phyloP scores from a whole-genome alignment of 805 yeast genomes.

The Kazachstania taianensis region DNA sequence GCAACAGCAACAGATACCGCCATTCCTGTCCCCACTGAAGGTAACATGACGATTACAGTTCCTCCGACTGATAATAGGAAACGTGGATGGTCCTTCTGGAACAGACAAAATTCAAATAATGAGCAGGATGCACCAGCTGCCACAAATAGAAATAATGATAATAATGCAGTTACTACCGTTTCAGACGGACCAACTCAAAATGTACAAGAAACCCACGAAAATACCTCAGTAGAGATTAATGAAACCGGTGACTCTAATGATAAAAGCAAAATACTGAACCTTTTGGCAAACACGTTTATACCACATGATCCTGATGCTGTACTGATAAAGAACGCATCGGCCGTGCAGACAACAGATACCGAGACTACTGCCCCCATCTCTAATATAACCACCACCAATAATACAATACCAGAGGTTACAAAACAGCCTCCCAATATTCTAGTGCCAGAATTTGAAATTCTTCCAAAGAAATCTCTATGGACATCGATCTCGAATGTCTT shows the following conservation, averaged over 20 bases:
- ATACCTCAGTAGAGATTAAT: background rate
- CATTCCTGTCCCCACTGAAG: background rate
- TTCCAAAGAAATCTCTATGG: constrained; percentile 22
- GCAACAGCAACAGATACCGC: no score
- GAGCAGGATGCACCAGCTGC: no score
- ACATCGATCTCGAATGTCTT: constrained; percentile 13
- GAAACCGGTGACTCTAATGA: no score
- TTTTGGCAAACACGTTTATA: constrained; percentile 12
- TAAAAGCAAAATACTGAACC: no score
- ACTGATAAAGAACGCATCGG: constrained; percentile 9
- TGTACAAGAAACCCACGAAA: background rate
- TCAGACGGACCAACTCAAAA: background rate
- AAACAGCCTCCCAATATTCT: constrained; percentile 20
- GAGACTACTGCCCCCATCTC: background rate
- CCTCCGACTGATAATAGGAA: background rate
- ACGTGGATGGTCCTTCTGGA: constrained; percentile 11
- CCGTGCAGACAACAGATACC: background rate
- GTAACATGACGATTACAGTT: background rate
- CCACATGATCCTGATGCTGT: constrained; percentile 17
- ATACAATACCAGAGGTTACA: background rate
- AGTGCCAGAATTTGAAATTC: constrained; percentile 23
- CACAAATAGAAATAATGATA: background rate
- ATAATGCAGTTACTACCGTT: background rate
- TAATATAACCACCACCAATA: background rate
- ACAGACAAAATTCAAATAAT: no score